These are phyloP conservation scores for Chiua sp. DNA, from an alignment of 1,284 basidiomycete genomes.

Conservation along the genomic window DNA sequence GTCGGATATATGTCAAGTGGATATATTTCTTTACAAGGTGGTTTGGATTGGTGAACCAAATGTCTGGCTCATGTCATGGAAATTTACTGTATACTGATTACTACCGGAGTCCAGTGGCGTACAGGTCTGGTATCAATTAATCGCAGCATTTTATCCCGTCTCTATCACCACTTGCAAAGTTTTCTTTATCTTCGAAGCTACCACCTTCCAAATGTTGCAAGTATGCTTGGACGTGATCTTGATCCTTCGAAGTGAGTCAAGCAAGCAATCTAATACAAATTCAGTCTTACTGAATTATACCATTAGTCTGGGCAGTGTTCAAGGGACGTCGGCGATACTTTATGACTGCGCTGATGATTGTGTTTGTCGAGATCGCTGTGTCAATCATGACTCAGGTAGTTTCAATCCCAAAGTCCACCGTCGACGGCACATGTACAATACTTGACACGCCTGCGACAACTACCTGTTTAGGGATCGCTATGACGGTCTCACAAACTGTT, in stretches of 20 bases:
- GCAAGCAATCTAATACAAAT: neutral
- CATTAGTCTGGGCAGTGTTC: slow-evolving; percentile 22
- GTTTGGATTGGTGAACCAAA: slow-evolving; percentile 28
- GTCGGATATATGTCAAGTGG: slow-evolving; percentile 18
- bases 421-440: slow-evolving; percentile 19
- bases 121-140: neutral
- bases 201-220: slow-evolving; percentile 14
- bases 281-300: neutral
- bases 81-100: slow-evolving; percentile 8
- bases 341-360: slow-evolving; percentile 1
- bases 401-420: slow-evolving; percentile 1
- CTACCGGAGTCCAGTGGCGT: slow-evolving; percentile 5
- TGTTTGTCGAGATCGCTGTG: slow-evolving; percentile 9
- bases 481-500: slow-evolving; percentile 18
- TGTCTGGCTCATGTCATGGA: slow-evolving; percentile 7
- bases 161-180: slow-evolving; percentile 8
- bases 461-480: slow-evolving; percentile 3
- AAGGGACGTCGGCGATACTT: slow-evolving; percentile 7
- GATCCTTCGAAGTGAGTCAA: slow-evolving; percentile 27
- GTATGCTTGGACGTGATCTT: slow-evolving; percentile 19
- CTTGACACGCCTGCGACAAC: slow-evolving; percentile 1
- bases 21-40: slow-evolving; percentile 28
- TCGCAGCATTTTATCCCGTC: slow-evolving; percentile 1
- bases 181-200: slow-evolving; percentile 1
- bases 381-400: neutral